Evolutionary conservation across 2,329 filamentous ascomycete species (phyloP).

Genomic region (Colletotrichum aenigma): DNA sequence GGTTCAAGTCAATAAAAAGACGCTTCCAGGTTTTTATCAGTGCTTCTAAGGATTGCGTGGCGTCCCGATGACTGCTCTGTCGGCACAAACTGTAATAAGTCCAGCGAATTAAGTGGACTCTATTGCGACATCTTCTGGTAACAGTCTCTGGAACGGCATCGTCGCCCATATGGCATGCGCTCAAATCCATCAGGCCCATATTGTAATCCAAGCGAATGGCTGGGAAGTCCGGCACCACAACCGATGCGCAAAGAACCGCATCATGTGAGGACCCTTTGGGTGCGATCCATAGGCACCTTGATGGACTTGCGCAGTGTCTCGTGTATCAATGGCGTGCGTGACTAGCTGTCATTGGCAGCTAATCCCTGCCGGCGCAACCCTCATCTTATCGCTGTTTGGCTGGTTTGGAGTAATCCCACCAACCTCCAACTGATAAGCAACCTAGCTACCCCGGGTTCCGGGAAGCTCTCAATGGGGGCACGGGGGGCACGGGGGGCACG

Average conservation of each 20-base stretch:
- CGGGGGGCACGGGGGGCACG: too few relatives aligned
- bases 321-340: neutral
- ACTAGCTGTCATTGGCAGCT: neutral
- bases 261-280: neutral
- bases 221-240: neutral
- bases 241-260: neutral
- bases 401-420: neutral
- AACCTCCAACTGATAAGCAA: conserved; percentile 14
- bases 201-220: neutral
- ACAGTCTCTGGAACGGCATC: rapidly evolving
- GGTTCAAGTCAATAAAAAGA: neutral
- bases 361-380: conserved; percentile 1
- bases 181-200: neutral
- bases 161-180: neutral
- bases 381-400: conserved; percentile 9
- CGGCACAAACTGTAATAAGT: neutral
- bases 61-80: neutral
- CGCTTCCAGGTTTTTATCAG: neutral
- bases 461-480: neutral
- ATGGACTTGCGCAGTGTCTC: neutral
- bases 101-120: neutral
- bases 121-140: neutral
- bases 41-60: neutral
- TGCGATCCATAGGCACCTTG: neutral
- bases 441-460: neutral